Base-by-base conservation (phyloP, 2,329 filamentous ascomycete genomes). In the Lizonia empirigonia region DNA sequence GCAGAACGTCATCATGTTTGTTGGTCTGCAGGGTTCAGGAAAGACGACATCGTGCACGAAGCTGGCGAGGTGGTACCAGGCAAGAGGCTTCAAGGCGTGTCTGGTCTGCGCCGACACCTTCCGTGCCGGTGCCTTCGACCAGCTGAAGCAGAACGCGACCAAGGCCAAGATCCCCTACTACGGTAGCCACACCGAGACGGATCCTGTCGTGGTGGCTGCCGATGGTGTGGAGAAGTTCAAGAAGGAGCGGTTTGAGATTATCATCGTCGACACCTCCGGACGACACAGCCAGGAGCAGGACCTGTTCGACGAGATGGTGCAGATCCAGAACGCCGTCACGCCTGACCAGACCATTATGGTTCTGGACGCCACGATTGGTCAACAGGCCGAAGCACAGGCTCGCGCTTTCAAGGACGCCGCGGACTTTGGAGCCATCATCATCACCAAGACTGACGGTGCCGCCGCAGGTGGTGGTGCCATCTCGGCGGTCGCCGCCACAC, bases 151-250 rank as follows among this genome's bases (percentile, higher is more conserved):
- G 77, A 99, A 99, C 73, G 94, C 94, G 1, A 97, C 91, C 26
- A 99, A 97, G 75, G 94, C 94, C 41, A 97, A 97, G 79, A 97
- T 99, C 44, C 94, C 94, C 8, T 99, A 99, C 82, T 99, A 95
- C 73, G 94, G 94, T 66, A 96, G 90, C 50, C 80, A 99, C 59
- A 99, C 93, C 2, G 91, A 99, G 77, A 97, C 92, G 7, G 94
- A 99, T 69, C 94, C 94, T 0, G 91, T 93, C 0, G 87, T 91
- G 5, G 94, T 99, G 15, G 93, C 94, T 0, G 84, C 86, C n/a
- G 92, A 97, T 63, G 94, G 94, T 77, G 94, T 99, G 24, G 91
- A 96, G 37, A 95, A 97, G 76, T 99, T 99, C 81, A 97, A 96
- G 79, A 97, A 97, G 80, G 94, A 99, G 78, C 85, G 87, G 38